A percentile compares a stretch with the other conserved stretches of the same genome.
phyloP scores from a whole-genome alignment of 345 rosid genomes.

The Eucalyptus cladocalyx region DNA sequence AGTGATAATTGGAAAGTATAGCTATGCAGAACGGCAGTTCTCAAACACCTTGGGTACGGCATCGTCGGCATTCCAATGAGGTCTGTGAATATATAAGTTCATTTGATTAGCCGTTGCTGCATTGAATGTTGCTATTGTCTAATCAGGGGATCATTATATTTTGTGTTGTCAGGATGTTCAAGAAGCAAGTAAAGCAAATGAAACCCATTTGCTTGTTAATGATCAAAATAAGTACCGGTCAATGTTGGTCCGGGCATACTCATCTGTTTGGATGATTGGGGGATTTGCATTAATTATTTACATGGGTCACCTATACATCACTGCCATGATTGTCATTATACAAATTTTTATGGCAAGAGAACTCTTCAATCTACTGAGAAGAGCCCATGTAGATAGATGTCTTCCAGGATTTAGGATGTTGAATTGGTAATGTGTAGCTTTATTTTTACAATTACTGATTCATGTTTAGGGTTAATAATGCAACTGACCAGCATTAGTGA shows the following conservation, averaged over 20 bases:
- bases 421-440: slow-evolving; percentile 43
- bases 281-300: slow-evolving; percentile 66
- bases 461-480: not conserved
- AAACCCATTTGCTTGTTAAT: slow-evolving; percentile 44
- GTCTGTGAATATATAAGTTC: slow-evolving; percentile 1
- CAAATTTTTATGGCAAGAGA: slow-evolving; percentile 94
- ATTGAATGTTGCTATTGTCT: not conserved
- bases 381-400: slow-evolving; percentile 68
- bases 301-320: slow-evolving; percentile 93
- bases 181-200: slow-evolving; percentile 51
- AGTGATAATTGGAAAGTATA: not conserved
- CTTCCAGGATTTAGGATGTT: slow-evolving; percentile 85
- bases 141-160: not conserved
- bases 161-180: slow-evolving; percentile 25
- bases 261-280: slow-evolving; percentile 92
- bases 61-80: slow-evolving; percentile 69
- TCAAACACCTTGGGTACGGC: slow-evolving; percentile 50
- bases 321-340: slow-evolving; percentile 93
- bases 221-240: slow-evolving; percentile 76
- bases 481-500: not conserved
- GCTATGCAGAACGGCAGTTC: slow-evolving; percentile 46
- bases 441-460: not conserved
- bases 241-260: slow-evolving; percentile 64
- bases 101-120: not conserved
- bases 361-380: slow-evolving; percentile 77